Conservation (phyloP, 495 filamentous ascomycete genomes). For the Margaritispora aquatica region DNA sequence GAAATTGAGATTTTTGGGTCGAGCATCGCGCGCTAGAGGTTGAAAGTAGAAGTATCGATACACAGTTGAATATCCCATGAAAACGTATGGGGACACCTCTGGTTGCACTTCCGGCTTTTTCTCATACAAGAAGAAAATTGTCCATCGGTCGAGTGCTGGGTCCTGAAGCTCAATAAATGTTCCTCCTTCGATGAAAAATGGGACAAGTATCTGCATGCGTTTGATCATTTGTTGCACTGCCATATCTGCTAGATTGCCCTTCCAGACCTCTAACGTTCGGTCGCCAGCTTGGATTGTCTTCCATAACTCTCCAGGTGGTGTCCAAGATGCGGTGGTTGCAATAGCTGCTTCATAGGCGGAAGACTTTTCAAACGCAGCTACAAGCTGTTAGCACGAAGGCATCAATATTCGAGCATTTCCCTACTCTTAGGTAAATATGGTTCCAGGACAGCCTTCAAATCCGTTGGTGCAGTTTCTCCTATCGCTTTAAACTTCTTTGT, state of each 20-base stretch:
- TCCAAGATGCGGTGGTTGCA: constrained; percentile 50
- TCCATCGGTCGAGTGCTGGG: constrained; percentile 71
- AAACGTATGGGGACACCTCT: constrained; percentile 47
- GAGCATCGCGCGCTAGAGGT: constrained; percentile 22
- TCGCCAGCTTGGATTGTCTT: constrained; percentile 31
- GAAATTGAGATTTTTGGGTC: constrained; percentile 32
- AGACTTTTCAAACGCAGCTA: constrained; percentile 57
- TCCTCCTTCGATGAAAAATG: constrained; percentile 88
- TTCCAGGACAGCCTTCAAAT: constrained; percentile 58
- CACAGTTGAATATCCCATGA: constrained; percentile 81
- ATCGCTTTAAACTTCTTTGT: constrained; percentile 66
- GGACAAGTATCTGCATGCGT: constrained; percentile 77
- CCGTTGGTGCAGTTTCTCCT: constrained; percentile 61
- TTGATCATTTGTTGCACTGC: constrained; percentile 58
- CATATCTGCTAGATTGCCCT: constrained; percentile 41
- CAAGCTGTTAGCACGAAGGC: neutral
- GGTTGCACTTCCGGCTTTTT: constrained; percentile 27
- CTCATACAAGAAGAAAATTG: constrained; percentile 76
- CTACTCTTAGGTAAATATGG: constrained; percentile 63
- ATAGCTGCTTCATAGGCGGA: constrained; percentile 54
- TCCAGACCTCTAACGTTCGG: constrained; percentile 46
- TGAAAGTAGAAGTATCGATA: constrained; percentile 74
- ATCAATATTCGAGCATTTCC: constrained; percentile 12
- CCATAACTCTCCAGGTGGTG: constrained; percentile 44
- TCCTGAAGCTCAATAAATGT: constrained; percentile 66